These are phyloP conservation scores for Seminavis robusta DNA, from an alignment of 108 stramenopile species.

Conservation along the genomic window DNA sequence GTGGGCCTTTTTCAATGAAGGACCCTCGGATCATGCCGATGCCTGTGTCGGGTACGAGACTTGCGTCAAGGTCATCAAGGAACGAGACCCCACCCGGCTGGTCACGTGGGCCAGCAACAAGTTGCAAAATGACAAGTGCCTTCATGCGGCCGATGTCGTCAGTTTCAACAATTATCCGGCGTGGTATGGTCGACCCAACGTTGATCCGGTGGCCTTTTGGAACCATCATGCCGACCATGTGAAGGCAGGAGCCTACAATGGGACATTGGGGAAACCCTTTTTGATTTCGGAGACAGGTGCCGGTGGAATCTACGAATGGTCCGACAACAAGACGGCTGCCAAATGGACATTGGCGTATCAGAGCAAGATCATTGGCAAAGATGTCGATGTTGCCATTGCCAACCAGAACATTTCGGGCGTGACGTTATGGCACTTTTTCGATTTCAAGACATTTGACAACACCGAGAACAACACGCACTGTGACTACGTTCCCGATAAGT, in stretches of 20 bases:
- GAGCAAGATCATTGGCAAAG: constrained; percentile 10
- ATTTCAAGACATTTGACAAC: constrained; percentile 37
- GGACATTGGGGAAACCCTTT: constrained; percentile 23
- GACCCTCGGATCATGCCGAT: constrained; percentile 11
- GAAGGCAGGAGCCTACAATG: background rate
- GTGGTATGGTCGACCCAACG: constrained; percentile 31
- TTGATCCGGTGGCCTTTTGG: constrained; percentile 20
- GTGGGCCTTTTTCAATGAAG: constrained; percentile 48
- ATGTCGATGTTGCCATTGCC: constrained; percentile 24
- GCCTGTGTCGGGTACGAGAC: constrained; percentile 27
- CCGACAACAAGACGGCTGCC: constrained; percentile 17
- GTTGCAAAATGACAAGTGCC: constrained; percentile 17
- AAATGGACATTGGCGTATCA: constrained; percentile 38
- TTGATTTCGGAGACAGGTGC: constrained; percentile 44
- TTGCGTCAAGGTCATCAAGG: constrained; percentile 13
- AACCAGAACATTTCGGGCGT: constrained; percentile 30
- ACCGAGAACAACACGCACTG: constrained; percentile 32
- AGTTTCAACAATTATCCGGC: constrained; percentile 35
- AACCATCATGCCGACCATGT: constrained; percentile 15
- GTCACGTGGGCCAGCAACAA: constrained; percentile 33
- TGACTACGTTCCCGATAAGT: constrained; percentile 23
- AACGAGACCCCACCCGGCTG: constrained; percentile 24
- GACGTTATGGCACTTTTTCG: constrained; percentile 43
- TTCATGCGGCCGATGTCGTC: constrained; percentile 17
- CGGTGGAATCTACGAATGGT: constrained; percentile 43